Evolutionary conservation across 352 stramenopile genomes (phyloP).

Genomic region (Globisporangium yorkense): DNA sequence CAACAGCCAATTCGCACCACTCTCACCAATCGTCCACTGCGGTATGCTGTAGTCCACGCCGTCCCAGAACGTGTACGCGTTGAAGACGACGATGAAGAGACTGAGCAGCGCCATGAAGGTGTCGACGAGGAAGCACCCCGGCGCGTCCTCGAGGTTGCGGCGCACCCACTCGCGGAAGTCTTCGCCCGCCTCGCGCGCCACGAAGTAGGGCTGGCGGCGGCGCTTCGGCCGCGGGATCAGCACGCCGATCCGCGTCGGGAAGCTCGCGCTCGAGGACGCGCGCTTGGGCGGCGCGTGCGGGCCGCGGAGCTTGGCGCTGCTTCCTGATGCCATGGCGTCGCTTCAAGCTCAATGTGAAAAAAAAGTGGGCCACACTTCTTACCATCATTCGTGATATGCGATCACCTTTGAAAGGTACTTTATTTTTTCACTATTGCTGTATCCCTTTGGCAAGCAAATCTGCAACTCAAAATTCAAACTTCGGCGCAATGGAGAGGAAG

Average conservation of each 20-base stretch:
- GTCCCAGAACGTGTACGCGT: conserved; percentile 61
- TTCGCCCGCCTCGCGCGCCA: conserved; percentile 31
- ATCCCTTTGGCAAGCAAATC: neutral
- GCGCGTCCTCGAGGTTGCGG: conserved; percentile 67
- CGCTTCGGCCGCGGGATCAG: conserved; percentile 24
- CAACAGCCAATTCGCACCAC: neutral
- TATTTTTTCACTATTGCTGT: no score
- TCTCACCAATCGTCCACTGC: conserved; percentile 42
- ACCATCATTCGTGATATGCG: neutral
- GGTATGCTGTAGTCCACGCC: conserved; percentile 20
- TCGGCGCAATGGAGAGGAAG: conserved; percentile 25
- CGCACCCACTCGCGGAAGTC: conserved; percentile 58
- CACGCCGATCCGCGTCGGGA: conserved; percentile 23
- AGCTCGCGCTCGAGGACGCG: conserved; percentile 17
- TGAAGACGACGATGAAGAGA: conserved; percentile 58
- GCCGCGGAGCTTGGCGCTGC: neutral
- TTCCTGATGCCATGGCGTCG: neutral
- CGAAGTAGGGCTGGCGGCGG: conserved; percentile 29
- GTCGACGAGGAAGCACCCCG: conserved; percentile 34
- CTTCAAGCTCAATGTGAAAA: neutral
- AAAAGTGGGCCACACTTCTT: neutral
- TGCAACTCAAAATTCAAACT: neutral
- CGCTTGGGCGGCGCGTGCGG: conserved; percentile 21
- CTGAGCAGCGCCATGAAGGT: conserved; percentile 44
- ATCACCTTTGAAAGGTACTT: neutral